Percentiles rank a stretch among this genome's conserved stretches.
Evolutionary conservation across 1,139 yeast genomes (phyloP).

Genomic region (Blastobotrys serpentis): DNA sequence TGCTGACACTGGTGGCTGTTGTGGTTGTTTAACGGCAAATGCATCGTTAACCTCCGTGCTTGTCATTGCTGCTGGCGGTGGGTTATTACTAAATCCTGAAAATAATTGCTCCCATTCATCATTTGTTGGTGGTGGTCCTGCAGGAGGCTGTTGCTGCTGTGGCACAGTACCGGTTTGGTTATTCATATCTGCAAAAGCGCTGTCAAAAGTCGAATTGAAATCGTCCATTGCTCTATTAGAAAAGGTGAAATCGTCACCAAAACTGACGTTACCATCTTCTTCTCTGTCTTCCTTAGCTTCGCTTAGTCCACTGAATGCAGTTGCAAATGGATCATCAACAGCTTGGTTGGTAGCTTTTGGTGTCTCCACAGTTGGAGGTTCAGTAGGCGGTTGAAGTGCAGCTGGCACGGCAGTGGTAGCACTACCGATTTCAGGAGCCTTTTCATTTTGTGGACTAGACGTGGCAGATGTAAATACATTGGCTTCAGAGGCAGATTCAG

Average conservation of each 20-base stretch:
- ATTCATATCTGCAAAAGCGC: conserved; percentile 20
- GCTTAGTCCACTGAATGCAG: conserved; percentile 31
- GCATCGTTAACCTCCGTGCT: conserved; percentile 29
- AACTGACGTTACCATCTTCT: conserved; percentile 15
- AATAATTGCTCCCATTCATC: conserved; percentile 96
- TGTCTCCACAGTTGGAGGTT: conserved; percentile 12
- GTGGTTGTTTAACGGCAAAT: conserved; percentile 21
- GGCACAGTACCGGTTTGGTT: conserved; percentile 11
- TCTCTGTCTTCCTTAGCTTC: conserved; percentile 29
- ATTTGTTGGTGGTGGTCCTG: conserved; percentile 18
- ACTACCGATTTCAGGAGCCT: conserved; percentile 15
- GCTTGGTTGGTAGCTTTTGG: conserved; percentile 12
- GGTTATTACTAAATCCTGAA: conserved; percentile 78
- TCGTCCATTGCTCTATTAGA: conserved; percentile 46
- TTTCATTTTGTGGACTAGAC: conserved; percentile 24
- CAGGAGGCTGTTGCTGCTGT: conserved; percentile 11
- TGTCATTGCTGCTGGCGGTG: conserved; percentile 28
- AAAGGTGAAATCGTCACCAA: conserved; percentile 21
- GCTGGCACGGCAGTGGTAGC: conserved; percentile 16
- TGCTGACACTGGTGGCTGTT: conserved; percentile 15
- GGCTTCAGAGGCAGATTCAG: conserved; percentile 14
- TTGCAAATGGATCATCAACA: conserved; percentile 28
- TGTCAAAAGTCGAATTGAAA: conserved; percentile 37
- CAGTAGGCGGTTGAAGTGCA: conserved; percentile 17
- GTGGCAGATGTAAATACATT: conserved; percentile 31